Evolutionary conservation across 2,329 filamentous ascomycete genomes (phyloP), one percentile per base, ranked within the genome.

Genomic region (Pseudocercospora pini-densiflorae): DNA sequence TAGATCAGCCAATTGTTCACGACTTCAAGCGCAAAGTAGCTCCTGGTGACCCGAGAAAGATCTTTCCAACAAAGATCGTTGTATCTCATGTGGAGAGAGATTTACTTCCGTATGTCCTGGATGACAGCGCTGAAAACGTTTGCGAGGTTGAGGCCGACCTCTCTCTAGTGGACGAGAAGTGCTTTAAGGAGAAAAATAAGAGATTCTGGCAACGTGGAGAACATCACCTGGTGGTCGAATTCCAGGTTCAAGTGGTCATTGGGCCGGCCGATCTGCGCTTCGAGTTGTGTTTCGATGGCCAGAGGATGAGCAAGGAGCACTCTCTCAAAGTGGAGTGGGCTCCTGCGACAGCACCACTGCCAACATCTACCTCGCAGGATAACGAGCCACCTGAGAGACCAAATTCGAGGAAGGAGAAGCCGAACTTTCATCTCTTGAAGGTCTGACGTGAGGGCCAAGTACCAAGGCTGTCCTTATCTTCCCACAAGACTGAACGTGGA

Each of bases 251-350:
- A n/a, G 78, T 80, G 12, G 66, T 79, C 47, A 76, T 80, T 24
- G 79, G 78, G 0, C 77, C 79, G 0, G 79, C 79, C 0, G 79
- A 80, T 36, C 72, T 81, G 6, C 70, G 72, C 3, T 80, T 80
- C 62, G 78, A 79, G 69, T 73, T 80, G 0, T 80, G 78, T 36
- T 59, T 59, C 16, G 57, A 59, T 21, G 33, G 43, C 33, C 57
- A 59, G 57, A 59, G 40, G 36, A 36, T 59, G 33, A 59, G 57
- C 31, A 45, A 21, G 10, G 57, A 59, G 31, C 40, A 43, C 57
- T 40, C 57, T 8, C 45, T 59, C 57, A 59, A 59, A 43, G 57
- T 59, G 21, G 57, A 59, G 7, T 59, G 57, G 57, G 19, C 40
- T 12, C 29, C 57, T 19, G 57, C 40, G 29, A 59, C 57, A n/a